Evolutionary conservation across 2,329 filamentous ascomycete species (phyloP), one percentile per base, ranked within the genome.

Genomic region (Pseudogymnoascus sp.): DNA sequence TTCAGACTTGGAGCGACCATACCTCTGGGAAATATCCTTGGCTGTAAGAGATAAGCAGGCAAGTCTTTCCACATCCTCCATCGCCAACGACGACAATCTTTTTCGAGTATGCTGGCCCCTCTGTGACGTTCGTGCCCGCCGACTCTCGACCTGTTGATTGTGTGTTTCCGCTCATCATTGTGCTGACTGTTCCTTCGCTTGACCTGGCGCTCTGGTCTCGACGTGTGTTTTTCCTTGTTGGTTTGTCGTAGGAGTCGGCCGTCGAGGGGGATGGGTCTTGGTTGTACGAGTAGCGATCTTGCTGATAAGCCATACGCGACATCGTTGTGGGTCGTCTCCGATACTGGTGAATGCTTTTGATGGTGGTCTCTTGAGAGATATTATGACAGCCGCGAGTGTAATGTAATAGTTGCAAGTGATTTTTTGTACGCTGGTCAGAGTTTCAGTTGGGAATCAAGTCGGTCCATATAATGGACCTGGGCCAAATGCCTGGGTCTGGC

Each of bases 21-120:
- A 97, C 94, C 90, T 99, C 93, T 77, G 94, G 94, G 74, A 99
- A 99, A 76, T 96, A 96, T 64, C 94, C 94, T 79, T 97, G 92
- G 72, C 92, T 96, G 80, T 97, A 99, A 78, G 92, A 97, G 77
- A 99, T 99, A 76, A 99, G 81, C 69, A 99, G 81, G 80, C 94
- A 99, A 7, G 94, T 99, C 86, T 99, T 99, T 71, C 94, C 94
- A 77, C 94, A 99, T 66, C 94, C 94, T 70, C 94, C 94, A 76
- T 99, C 94, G 66, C 94, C 94, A 52, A 99, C 94, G 60, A 99
- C 94, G 49, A 99, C 94, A 74, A 99, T 94, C 83, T 99, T 99
- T 82, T 99, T 99, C 69, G 93, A 97, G 78, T 94, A 97, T 63
- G 91, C 85, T 3, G 93, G 92, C 23, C 90, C 91, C 73, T 96